Conservation (phyloP, 2,329 filamentous ascomycete species). For the Penicillium brasilianum region DNA sequence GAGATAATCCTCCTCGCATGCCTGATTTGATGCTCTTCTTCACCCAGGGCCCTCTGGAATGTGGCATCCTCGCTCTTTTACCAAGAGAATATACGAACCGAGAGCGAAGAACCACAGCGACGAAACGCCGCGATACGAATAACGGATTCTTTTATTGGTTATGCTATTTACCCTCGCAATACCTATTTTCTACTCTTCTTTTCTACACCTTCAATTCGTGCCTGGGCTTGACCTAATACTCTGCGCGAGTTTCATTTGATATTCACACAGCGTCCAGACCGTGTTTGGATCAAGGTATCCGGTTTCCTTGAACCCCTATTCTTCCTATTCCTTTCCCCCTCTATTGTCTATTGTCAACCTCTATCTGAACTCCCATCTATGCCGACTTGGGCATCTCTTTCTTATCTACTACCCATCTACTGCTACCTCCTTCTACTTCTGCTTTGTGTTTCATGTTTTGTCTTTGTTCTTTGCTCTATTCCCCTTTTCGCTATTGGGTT, state of each 20-base stretch:
- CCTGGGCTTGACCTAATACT: background rate
- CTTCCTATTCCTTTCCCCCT: background rate
- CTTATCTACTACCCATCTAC: background rate
- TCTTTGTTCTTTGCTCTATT: conserved; percentile 37
- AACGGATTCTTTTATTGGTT: conserved; percentile 22
- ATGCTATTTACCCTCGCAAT: conserved; percentile 9
- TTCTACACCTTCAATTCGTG: background rate
- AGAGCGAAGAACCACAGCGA: conserved; percentile 11
- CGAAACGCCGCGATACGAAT: conserved; percentile 27
- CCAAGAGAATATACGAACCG: background rate
- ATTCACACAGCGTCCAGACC: conserved; percentile 8
- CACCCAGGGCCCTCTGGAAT: conserved; percentile 8
- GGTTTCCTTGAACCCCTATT: conserved; percentile 8
- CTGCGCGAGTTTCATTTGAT: background rate
- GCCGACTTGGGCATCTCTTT: conserved; percentile 1
- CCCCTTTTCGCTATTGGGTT: conserved; percentile 37
- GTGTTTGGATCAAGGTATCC: conserved; percentile 21
- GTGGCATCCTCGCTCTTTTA: background rate
- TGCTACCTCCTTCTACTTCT: conserved; percentile 7
- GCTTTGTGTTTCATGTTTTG: conserved; percentile 6
- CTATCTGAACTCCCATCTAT: conserved; percentile 5
- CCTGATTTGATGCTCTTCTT: background rate
- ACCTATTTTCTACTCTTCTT: background rate
- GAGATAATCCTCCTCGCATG: background rate
- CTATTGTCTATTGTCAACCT: background rate